Evolutionary conservation across 108 stramenopile genomes (phyloP).

Genomic region (Discostella pseudostelligera): DNA sequence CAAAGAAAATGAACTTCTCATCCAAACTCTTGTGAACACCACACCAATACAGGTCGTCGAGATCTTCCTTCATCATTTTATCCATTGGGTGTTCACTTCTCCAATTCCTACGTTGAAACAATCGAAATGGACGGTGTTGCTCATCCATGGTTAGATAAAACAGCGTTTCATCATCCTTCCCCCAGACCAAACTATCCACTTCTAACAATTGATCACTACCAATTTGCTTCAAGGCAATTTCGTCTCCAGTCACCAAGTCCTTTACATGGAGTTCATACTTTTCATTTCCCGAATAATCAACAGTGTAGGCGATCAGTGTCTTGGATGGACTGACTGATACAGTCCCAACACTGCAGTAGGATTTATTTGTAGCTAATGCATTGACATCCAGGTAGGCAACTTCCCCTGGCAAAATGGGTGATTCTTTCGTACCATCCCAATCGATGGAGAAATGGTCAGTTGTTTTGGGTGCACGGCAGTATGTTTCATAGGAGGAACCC

Average conservation of each 20-base stretch:
- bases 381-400: constrained; percentile 83
- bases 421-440: constrained; percentile 67
- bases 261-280: constrained; percentile 73
- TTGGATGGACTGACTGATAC: constrained; percentile 54
- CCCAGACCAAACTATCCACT: constrained; percentile 71
- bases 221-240: constrained; percentile 51
- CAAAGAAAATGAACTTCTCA: constrained; percentile 61
- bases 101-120: constrained; percentile 56
- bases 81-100: constrained; percentile 40
- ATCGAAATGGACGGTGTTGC: constrained; percentile 68
- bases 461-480: constrained; percentile 72
- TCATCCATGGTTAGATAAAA: constrained; percentile 89
- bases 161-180: constrained; percentile 63
- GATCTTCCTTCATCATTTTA: constrained; percentile 77
- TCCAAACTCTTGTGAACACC: constrained; percentile 54
- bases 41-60: constrained; percentile 68
- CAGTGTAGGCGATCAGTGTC: constrained; percentile 70
- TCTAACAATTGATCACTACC: constrained; percentile 51
- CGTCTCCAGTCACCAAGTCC: constrained; percentile 60
- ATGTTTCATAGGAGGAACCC: constrained; percentile 79
- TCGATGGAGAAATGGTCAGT: constrained; percentile 14
- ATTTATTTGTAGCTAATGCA: constrained; percentile 64
- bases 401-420: constrained; percentile 63
- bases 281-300: constrained; percentile 84
- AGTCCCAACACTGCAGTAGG: constrained; percentile 77